These are phyloP conservation scores for Davidsoniella eucalypti DNA, from an alignment of 2,329 filamentous ascomycete species.

Conservation along the genomic window DNA sequence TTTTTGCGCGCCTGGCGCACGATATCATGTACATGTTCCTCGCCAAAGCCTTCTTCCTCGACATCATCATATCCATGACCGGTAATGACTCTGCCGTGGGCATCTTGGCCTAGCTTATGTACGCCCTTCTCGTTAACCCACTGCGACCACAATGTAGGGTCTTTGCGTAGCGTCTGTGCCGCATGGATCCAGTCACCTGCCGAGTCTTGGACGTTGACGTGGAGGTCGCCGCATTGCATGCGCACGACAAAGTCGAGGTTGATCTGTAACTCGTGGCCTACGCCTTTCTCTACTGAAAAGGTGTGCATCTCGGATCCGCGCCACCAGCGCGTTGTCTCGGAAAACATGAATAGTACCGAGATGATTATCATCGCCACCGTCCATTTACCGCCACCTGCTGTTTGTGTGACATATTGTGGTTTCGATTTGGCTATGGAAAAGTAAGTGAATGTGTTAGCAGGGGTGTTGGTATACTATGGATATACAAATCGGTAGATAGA, in stretches of 20 bases:
- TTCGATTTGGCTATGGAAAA: constrained; percentile 68
- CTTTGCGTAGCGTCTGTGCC: constrained; percentile 52
- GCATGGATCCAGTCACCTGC: constrained; percentile 84
- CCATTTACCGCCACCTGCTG: constrained; percentile 81
- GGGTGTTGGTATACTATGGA: background rate
- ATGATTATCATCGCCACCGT: constrained; percentile 66
- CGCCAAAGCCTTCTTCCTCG: constrained; percentile 51
- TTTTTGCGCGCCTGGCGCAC: constrained; percentile 49
- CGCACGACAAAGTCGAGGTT: constrained; percentile 86
- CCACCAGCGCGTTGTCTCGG: constrained; percentile 72
- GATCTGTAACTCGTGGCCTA: constrained; percentile 77
- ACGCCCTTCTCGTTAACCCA: constrained; percentile 61
- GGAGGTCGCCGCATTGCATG: constrained; percentile 78
- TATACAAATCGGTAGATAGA: background rate
- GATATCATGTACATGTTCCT: constrained; percentile 86
- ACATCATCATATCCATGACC: constrained; percentile 33
- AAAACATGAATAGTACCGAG: constrained; percentile 58
- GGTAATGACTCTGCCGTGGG: constrained; percentile 36
- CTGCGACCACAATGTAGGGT: constrained; percentile 63
- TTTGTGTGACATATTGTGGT: constrained; percentile 74
- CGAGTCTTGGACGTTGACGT: constrained; percentile 94
- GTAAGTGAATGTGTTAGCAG: background rate
- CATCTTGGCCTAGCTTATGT: constrained; percentile 41
- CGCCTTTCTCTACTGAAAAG: constrained; percentile 84
- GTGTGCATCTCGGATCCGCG: constrained; percentile 68